Base-by-base conservation (phyloP, 73 alveolate genomes). In the Paramecium biaurelia region DNA sequence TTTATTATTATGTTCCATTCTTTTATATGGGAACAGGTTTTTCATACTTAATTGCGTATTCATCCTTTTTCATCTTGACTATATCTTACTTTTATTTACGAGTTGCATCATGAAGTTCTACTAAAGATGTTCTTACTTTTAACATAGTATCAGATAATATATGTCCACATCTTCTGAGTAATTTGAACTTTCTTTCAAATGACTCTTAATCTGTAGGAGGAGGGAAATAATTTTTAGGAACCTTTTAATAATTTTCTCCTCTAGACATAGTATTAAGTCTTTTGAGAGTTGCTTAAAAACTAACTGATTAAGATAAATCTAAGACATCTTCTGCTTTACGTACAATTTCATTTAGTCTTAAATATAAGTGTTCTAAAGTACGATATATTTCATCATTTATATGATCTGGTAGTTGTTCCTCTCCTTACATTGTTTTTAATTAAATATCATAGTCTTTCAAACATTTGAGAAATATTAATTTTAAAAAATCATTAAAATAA, bases 101-200 rank as follows among this genome's bases (percentile, higher is more conserved):
- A 41, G 74, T 79, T 9, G 90, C 74, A 79, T 79, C 90, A 23
- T 79, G 90, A 14, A 79, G 34, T 10, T 79, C 56, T 12, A 18
- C 24, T 26, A 79, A 11, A 43, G 45, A 41, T 0, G 47, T 45
- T 79, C 32, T 79, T 38, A 47, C 35, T 24, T 45, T 42, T n/a
- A 38, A 11, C 90, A 79, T 47, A 2, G 70, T 42, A 23, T 79
- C 90, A 5, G 30, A 23, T 7, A 79, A 34, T 7, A 79, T 47
- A 20, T 79, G 56, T 14, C 56, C 30, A 23, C 76, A 79, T 79
- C 90, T 79, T 45, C 90, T 79, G 9, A 79, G 32, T 24, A 43
- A 24, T 34, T 79, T 79, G 14, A 79, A 79, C 56, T 79, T 79
- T 43, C 74, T 38, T 26, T 79, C 90, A 79, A 30, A 79, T 18